Base-by-base conservation (phyloP, 2,329 filamentous ascomycete genomes). In the Neofusicoccum kwambonambiense region DNA sequence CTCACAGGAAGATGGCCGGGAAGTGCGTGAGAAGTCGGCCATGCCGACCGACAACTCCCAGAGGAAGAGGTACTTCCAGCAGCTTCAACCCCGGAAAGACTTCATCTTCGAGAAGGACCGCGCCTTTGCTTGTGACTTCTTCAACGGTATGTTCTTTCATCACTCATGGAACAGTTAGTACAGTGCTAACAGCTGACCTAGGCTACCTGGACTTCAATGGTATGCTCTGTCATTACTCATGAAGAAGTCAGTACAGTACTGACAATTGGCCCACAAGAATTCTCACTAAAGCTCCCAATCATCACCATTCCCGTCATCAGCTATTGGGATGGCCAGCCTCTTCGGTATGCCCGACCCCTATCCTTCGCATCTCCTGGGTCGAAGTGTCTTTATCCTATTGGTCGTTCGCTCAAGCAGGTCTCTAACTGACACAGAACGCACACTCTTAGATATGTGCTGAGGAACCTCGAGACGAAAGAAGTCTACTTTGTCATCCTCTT, bases 401-500 rank as follows among this genome's bases (percentile, higher is more conserved):
- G 44, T 65, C 31, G 61, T 41, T 39, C 7, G 22, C 58, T 42
- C 9, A 17, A 49, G 37, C 56, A 52, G 27, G 17, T 37, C 39
- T 35, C 49, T 60, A 51, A 64, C 50, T 65, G 54, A 56, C 42
- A 84, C 86, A 91, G 90, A 83, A 90, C 91, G 82, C 91, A 96
- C 80, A 84, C 88, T 70, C 86, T 96, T 80, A 93, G 93, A 85
- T 97, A 98, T 79, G 92, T 96, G 65, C 84, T 98, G 73, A 94
- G 93, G 74, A 91, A 97, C 77, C 87, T 87, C 67, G 78, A 82
- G 22, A 94, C 91, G 0, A 86, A 86, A 54, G 85, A 91, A 39
- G 84, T 91, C 15, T 91, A 97, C 70, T 87, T 97, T 35, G 91
- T 94, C 51, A 82, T 98, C 15, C 78, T 92, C 4, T 94, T 98